Conservation (phyloP, 2,329 filamentous ascomycete species). For the Stromatinia cepivora region DNA sequence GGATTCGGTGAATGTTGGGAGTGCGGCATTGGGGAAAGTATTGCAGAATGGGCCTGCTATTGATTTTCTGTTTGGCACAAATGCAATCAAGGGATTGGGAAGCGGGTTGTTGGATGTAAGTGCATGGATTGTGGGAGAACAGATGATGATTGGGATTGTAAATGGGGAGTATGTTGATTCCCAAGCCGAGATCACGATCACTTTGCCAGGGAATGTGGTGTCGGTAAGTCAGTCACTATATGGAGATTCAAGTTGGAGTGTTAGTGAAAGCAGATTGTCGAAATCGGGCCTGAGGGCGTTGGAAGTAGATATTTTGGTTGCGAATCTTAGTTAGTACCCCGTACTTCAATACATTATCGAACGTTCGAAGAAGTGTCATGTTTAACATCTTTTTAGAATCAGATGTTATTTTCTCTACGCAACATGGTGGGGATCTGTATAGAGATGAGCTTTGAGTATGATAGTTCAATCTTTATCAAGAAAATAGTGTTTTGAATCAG, state of each 20-base stretch:
- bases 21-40: slow-evolving; percentile 44
- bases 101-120: slow-evolving; percentile 42
- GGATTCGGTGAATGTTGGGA: slow-evolving; percentile 34
- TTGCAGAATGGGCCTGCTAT: slow-evolving; percentile 42
- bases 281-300: slow-evolving; percentile 32
- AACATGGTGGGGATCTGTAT: no score
- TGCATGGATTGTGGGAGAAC: slow-evolving; percentile 43
- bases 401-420: accelerated
- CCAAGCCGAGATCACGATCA: slow-evolving; percentile 25
- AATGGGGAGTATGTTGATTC: slow-evolving; percentile 40
- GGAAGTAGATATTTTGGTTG: slow-evolving; percentile 33
- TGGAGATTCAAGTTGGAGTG: slow-evolving; percentile 32
- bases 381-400: not conserved
- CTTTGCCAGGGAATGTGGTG: slow-evolving; percentile 26
- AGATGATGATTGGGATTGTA: slow-evolving; percentile 45
- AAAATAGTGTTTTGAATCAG: no score
- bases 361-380: no score
- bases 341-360: no score
- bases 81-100: slow-evolving; percentile 30
- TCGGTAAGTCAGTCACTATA: slow-evolving; percentile 29
- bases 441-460: no score
- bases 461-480: no score
- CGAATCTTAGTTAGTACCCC: slow-evolving; percentile 25
- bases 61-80: slow-evolving; percentile 42
- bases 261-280: slow-evolving; percentile 28